These are phyloP conservation scores for Plasmodium adleri DNA, from an alignment of 169 alveolate genomes.

Conservation along the genomic window DNA sequence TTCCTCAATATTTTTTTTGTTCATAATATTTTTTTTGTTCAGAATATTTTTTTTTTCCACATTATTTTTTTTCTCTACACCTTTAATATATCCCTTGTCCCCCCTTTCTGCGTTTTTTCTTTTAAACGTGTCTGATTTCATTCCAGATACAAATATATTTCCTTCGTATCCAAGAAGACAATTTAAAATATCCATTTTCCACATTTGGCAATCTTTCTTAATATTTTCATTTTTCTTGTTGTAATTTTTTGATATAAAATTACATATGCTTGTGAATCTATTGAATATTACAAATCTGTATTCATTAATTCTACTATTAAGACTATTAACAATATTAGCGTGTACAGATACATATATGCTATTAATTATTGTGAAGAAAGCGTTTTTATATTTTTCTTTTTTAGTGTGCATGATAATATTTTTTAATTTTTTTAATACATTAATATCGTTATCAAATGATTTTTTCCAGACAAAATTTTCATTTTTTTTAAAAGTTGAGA, in stretches of 20 bases:
- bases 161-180: conserved; percentile 51
- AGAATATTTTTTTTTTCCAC: too few species aligned
- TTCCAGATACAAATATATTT: conserved; percentile 8
- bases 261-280: conserved; percentile 13
- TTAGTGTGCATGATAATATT: conserved; percentile 2
- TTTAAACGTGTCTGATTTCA: too few species aligned
- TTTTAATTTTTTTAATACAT: conserved; percentile 16
- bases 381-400: conserved; percentile 35
- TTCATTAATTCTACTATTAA: conserved; percentile 46
- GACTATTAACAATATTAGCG: conserved; percentile 29
- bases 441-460: conserved; percentile 39
- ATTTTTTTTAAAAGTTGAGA: not conserved
- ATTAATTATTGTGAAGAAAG: conserved; percentile 39
- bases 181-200: conserved; percentile 11
- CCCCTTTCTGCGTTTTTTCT: too few species aligned
- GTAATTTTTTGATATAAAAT: not conserved
- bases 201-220: not conserved
- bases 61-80: too few species aligned
- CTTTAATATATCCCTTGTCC: too few species aligned
- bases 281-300: conserved; percentile 36
- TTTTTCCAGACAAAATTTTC: conserved; percentile 26
- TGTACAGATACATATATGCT: conserved; percentile 57
- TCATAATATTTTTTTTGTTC: not conserved
- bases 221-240: not conserved
- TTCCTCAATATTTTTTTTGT: not conserved